Conservation (phyloP, 345 rosid genomes). For the Fremontodendron californicum region DNA sequence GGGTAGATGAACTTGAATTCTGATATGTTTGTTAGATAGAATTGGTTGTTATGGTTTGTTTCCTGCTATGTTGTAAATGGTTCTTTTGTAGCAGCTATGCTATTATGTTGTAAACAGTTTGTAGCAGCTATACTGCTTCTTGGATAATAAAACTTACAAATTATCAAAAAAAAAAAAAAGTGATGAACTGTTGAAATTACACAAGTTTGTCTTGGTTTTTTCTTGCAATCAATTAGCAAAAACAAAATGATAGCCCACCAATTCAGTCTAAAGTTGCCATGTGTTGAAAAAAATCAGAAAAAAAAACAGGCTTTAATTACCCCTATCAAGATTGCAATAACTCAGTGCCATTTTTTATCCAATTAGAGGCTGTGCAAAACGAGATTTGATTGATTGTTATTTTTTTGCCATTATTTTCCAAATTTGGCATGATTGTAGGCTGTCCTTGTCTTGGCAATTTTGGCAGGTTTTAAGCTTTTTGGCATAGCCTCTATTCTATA, state of each 20-base stretch:
- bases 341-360: not conserved
- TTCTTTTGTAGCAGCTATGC: no score
- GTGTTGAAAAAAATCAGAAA: not conserved
- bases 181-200: not conserved
- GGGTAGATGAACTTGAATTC: not conserved
- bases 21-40: no score
- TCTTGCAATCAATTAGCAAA: not conserved
- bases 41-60: no score
- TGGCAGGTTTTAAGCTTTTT: not conserved
- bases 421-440: not conserved
- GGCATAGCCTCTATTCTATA: not conserved
- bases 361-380: not conserved
- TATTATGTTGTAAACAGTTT: no score
- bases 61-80: no score
- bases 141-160: no score
- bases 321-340: not conserved
- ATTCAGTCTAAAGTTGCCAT: not conserved
- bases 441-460: not conserved
- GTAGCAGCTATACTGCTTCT: no score
- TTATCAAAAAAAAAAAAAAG: no score
- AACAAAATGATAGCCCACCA: no score
- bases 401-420: not conserved
- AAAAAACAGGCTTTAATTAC: not conserved
- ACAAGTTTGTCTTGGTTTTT: not conserved
- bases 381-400: not conserved